A percentile compares a stretch with the other conserved stretches of the same genome.
Evolutionary conservation across 306 rosid species (phyloP).

Genomic region (Calophaca sinica): DNA sequence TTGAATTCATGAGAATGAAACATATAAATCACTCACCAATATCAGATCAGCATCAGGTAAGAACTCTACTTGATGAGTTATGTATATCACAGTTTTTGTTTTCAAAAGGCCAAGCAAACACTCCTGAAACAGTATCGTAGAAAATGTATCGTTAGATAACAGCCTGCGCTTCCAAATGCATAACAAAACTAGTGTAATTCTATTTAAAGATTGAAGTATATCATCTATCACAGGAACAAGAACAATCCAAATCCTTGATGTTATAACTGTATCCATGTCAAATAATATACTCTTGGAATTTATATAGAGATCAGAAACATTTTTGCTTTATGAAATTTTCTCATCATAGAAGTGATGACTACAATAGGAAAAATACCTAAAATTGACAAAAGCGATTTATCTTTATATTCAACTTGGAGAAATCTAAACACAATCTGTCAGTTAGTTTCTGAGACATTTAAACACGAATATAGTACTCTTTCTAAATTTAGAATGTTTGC

Average conservation of each 20-base stretch:
- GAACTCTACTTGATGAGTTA: slow-evolving; percentile 92
- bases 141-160: slow-evolving; percentile 23
- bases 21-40: slow-evolving; percentile 57
- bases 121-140: slow-evolving; percentile 60
- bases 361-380: slow-evolving; percentile 9
- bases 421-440: not conserved
- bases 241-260: not conserved
- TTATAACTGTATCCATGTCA: not conserved
- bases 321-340: too few species aligned
- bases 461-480: not conserved
- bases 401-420: slow-evolving; percentile 2
- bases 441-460: not conserved
- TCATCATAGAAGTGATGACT: slow-evolving; percentile 11
- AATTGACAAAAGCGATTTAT: not conserved
- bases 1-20: slow-evolving; percentile 7
- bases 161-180: slow-evolving; percentile 1
- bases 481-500: not conserved
- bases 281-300: slow-evolving; percentile 9
- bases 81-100: slow-evolving; percentile 80
- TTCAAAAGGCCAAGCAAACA: slow-evolving; percentile 77
- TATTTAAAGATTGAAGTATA: not conserved
- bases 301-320: slow-evolving; percentile 10
- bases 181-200: not conserved
- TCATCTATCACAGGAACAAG: slow-evolving; percentile 14
- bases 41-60: slow-evolving; percentile 87